These are phyloP conservation scores for Penicillium verrucosum DNA, from an alignment of 2,329 filamentous ascomycete species.

Conservation along the genomic window DNA sequence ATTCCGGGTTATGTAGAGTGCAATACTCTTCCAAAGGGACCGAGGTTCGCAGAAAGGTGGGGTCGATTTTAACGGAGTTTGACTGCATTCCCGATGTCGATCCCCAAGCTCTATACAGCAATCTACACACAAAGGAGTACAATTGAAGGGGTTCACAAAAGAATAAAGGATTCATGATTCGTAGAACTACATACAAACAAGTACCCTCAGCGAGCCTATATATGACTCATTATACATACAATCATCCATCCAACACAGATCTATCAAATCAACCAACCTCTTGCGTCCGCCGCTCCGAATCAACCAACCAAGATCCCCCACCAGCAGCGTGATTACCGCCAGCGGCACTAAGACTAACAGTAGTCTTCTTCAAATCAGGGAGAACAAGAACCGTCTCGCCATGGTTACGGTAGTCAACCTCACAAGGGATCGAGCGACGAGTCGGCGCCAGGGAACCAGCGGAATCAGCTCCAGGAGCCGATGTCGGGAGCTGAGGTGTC, in stretches of 20 bases:
- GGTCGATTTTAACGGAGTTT: background rate
- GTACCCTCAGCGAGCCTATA: background rate
- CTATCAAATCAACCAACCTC: slow-evolving; percentile 12
- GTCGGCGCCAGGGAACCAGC: slow-evolving; percentile 13
- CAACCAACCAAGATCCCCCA: slow-evolving; percentile 64
- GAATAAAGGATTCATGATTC: slow-evolving; percentile 16
- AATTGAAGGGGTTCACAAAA: background rate
- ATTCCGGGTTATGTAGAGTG: too few relatives aligned
- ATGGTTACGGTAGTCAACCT: slow-evolving; percentile 76
- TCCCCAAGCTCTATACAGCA: background rate
- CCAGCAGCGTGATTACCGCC: slow-evolving; percentile 45
- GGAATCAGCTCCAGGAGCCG: slow-evolving; percentile 16
- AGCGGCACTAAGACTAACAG: slow-evolving; percentile 67
- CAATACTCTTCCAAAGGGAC: too few relatives aligned
- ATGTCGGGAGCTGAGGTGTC: slow-evolving; percentile 23
- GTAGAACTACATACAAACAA: slow-evolving; percentile 16
- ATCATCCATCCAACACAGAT: background rate
- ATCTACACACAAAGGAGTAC: background rate
- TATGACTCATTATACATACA: background rate
- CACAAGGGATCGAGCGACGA: slow-evolving; percentile 54
- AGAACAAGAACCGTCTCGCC: slow-evolving; percentile 75
- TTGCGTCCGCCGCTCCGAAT: slow-evolving; percentile 50
- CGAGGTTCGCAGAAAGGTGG: background rate
- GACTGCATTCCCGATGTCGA: background rate
- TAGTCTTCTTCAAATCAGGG: slow-evolving; percentile 67